Evolutionary conservation across 805 yeast genomes (phyloP), one percentile per base, ranked within the genome.

Genomic region (Pichia nakasei): DNA sequence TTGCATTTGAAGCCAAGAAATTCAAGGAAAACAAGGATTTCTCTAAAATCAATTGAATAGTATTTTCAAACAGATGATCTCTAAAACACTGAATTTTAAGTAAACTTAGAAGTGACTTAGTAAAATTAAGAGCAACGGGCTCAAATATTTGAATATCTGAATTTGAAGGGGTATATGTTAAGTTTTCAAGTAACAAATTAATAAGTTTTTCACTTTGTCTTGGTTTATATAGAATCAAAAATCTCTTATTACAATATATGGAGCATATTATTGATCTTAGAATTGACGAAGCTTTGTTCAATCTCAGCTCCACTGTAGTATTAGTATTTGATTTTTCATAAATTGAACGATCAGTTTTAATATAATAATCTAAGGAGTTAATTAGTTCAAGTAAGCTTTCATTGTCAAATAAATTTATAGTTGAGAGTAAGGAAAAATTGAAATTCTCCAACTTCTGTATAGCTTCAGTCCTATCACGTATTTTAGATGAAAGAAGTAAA

Each of bases 381-480:
- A 59, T 39, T 29, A 58, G 32, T 9, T 37, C 29, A 1, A 52
- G 17, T 12, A 47, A 39, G 1, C 46, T 19, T 21, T 48, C 45
- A 22, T 46, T 46, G 22, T 48, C 49, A 29, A 58, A 26, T 4
- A 37, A 55, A 42, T 40, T 48, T 42, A 46, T 52, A 42, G 50
- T 54, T 46, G 50, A 56, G 36, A 37, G 35, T 11, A 57, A 59
- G 19, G 32, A 43, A 9, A 56, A 48, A 20, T 56, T 52, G 24
- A 59, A 46, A 18, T 60, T 61, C 11, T 67, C 67, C 22, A 76
- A 51, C 22, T 57, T 63, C 19, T 57, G 56, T 9, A 80, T 52
- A 0, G 75, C 82, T 39, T 72, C 76, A 48, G 65, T 75, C 33
- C 85, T 61, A 13, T 78, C 84, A 48, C 70, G 72, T 27, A 76